A percentile compares a stretch with the other conserved stretches of the same genome.
Evolutionary conservation across 1,139 yeast species (phyloP).

Genomic region (Meyerozyma elateridarum): DNA sequence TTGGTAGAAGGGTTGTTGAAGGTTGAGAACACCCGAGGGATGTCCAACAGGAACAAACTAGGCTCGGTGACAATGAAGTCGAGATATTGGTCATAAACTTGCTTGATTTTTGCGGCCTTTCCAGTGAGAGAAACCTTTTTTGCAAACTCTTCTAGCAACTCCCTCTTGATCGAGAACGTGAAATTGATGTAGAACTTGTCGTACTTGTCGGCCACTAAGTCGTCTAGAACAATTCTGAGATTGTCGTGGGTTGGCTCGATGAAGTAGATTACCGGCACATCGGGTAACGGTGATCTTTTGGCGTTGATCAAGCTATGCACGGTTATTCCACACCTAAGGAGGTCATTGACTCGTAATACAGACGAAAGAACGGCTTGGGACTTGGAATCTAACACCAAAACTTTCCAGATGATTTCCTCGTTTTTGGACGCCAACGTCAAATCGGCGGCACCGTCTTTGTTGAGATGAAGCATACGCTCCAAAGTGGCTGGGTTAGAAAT

Average conservation of each 20-base stretch:
- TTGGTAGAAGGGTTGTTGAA: slow-evolving; percentile 67
- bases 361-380: slow-evolving; percentile 86
- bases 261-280: slow-evolving; percentile 91
- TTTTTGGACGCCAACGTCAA: slow-evolving; percentile 48
- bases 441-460: slow-evolving; percentile 53
- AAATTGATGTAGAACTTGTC: slow-evolving; percentile 81
- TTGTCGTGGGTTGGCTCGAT: slow-evolving; percentile 83
- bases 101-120: slow-evolving; percentile 66
- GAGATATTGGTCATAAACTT: slow-evolving; percentile 89
- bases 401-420: slow-evolving; percentile 85
- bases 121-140: slow-evolving; percentile 71
- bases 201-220: slow-evolving; percentile 68
- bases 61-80: slow-evolving; percentile 93
- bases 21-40: slow-evolving; percentile 58
- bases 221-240: slow-evolving; percentile 62
- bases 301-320: slow-evolving; percentile 73
- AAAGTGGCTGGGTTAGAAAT: slow-evolving; percentile 38
- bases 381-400: slow-evolving; percentile 73
- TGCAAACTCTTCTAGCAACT: slow-evolving; percentile 83
- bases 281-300: slow-evolving; percentile 75
- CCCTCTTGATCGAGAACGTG: slow-evolving; percentile 73
- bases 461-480: slow-evolving; percentile 81
- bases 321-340: slow-evolving; percentile 84
- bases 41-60: slow-evolving; percentile 75
- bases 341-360: slow-evolving; percentile 83